A percentile compares a stretch with the other conserved stretches of the same genome.
Conservation (phyloP, 1,284 basidiomycete species). For the Sporisorium scitamineum region DNA sequence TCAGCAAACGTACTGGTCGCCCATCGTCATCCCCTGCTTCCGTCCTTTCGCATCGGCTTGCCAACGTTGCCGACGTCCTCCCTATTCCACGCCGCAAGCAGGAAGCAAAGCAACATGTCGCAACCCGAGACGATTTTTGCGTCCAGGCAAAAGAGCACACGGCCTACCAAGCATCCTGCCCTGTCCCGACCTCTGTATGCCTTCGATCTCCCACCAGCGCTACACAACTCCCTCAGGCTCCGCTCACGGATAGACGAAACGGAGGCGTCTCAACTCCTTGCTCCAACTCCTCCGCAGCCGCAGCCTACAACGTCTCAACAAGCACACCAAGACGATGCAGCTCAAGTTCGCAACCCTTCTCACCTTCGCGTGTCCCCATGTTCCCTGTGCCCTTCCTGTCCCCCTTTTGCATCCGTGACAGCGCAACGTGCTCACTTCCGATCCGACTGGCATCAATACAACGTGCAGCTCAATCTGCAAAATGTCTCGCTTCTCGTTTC, state of each 20-base stretch:
- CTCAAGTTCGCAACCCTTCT: constrained; percentile 18
- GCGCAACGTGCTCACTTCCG: constrained; percentile 89
- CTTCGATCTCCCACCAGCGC: constrained; percentile 46
- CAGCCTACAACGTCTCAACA: constrained; percentile 13
- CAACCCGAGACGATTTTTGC: background rate
- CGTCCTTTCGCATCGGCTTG: background rate
- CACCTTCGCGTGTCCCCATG: constrained; percentile 51
- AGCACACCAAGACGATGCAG: constrained; percentile 4
- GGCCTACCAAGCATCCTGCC: constrained; percentile 27
- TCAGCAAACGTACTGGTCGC: background rate
- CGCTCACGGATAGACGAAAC: constrained; percentile 35
- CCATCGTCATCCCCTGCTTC: background rate
- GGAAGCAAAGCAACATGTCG: constrained; percentile 17
- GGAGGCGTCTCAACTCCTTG: constrained; percentile 34
- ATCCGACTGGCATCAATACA: constrained; percentile 98
- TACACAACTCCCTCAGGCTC: constrained; percentile 39
- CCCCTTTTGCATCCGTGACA: constrained; percentile 79
- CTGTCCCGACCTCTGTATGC: constrained; percentile 56
- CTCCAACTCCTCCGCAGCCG: background rate
- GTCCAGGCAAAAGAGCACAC: background rate
- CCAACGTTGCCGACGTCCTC: background rate
- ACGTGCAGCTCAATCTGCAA: constrained; percentile 76
- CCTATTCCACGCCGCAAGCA: background rate
- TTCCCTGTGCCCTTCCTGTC: constrained; percentile 68
- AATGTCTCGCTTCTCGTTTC: constrained; percentile 29